Base-by-base conservation (phyloP, 2,329 filamentous ascomycete species). In the Fulvia fulva region DNA sequence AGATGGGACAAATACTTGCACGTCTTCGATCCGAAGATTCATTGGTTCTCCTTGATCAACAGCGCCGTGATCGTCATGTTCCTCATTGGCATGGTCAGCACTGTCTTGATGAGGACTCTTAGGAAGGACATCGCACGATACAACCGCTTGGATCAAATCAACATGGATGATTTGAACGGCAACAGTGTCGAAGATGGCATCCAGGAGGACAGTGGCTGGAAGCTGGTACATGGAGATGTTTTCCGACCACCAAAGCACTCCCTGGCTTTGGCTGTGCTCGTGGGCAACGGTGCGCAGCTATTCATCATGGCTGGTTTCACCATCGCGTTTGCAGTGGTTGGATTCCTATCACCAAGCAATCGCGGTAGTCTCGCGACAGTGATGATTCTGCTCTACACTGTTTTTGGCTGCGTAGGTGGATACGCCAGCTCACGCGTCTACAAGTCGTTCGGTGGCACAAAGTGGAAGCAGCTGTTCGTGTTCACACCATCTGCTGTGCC, bases 1-100 rank as follows among this genome's bases (percentile, higher is more conserved):
- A 85, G 94, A 64, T 99, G 94, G 94, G 94, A 99, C 80, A 97
- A 96, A 76, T 97, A 97, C 73, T 82, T 99, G 34, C 93, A 97
- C 70, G 93, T 99, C 28, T 95, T 92, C 71, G 92, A 97, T 74
- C 92, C 94, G 53, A 95, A 94, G 80, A 97, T 99, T 68, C 94
- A 99, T 75, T 99, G 94, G 94, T 96, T 97, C 79, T 97, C 92
- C 59, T 85, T 99, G 51, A 89, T 97, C 76, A 96, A 96, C 76
- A 97, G 92, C 34, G 90, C 94, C 51, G 87, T 97, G 46, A 96
- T 99, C 62, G 92, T 99, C 52, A 83, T 96, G 51, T 94, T 97
- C 75, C 81, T 97, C 43, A 87, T 93, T 34, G 84, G 91, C 47
- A 96, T 94, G 68, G 94, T 99, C 63, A 88, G 88, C 75, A 96